Evolutionary conservation across 331 rosid genomes (phyloP).

Genomic region (Erythrophleum ivorense): DNA sequence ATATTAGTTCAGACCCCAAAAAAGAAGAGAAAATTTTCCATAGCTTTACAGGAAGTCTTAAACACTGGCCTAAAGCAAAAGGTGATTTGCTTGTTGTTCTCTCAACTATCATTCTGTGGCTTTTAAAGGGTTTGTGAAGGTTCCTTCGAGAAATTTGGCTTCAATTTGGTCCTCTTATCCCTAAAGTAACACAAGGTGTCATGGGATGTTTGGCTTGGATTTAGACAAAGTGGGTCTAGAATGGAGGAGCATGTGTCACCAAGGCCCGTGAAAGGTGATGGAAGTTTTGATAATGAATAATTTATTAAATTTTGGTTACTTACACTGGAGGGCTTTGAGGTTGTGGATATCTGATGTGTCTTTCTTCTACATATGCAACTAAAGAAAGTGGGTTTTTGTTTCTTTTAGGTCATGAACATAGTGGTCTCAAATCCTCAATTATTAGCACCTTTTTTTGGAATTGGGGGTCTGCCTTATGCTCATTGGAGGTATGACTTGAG

Average conservation of each 20-base stretch:
- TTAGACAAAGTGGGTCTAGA: not conserved
- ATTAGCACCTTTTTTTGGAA: no score
- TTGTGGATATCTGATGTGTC: not conserved
- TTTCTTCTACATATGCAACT: not conserved
- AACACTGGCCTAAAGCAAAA: not conserved
- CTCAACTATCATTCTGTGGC: not conserved
- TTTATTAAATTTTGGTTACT: not conserved
- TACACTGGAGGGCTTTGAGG: not conserved
- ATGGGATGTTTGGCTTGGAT: not conserved
- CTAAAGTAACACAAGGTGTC: not conserved
- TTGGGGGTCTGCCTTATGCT: no score
- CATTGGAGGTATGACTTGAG: not conserved
- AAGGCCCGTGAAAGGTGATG: not conserved
- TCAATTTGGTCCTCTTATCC: not conserved
- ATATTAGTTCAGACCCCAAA: not conserved
- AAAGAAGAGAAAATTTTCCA: not conserved
- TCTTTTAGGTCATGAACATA: not conserved
- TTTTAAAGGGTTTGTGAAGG: not conserved
- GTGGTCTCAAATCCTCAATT: not conserved
- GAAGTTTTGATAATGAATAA: not conserved
- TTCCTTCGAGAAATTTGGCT: not conserved
- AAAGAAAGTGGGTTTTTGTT: constrained; percentile 1
- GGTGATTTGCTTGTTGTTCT: not conserved
- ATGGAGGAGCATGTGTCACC: not conserved
- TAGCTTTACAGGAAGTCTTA: not conserved